Evolutionary conservation across 78 protist species (phyloP).

Genomic region (Guillardia theta): DNA sequence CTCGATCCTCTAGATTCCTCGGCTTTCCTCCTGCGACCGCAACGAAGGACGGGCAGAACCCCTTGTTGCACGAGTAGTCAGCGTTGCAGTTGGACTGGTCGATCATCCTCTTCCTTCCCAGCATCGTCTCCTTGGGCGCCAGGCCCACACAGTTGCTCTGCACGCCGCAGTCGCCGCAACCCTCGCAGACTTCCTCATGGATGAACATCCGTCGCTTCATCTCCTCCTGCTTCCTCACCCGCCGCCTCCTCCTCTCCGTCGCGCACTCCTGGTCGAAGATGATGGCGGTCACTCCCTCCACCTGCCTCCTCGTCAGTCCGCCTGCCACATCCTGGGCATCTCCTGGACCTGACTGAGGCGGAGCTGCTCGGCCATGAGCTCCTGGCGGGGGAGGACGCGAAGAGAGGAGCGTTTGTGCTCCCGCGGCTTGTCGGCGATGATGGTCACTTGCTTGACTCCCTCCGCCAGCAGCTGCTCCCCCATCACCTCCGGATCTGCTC

Average conservation of each 20-base stretch:
- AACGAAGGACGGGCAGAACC: conserved; percentile 12
- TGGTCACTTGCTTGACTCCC: background rate
- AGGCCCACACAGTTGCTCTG: background rate
- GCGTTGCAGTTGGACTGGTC: no score
- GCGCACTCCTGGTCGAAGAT: conserved; percentile 16
- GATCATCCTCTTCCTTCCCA: background rate
- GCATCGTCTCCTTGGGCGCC: background rate
- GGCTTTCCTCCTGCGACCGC: no score
- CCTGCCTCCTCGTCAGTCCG: background rate
- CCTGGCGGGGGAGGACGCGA: no score
- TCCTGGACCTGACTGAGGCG: no score
- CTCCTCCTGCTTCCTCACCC: background rate
- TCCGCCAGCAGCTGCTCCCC: background rate
- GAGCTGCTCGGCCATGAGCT: no score
- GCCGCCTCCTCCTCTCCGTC: conserved; percentile 16
- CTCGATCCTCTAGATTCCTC: no score
- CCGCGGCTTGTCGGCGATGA: background rate
- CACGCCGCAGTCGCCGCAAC: conserved; percentile 3
- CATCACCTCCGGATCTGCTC: background rate
- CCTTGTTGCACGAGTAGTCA: background rate
- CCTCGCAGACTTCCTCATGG: background rate
- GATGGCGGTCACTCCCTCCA: background rate
- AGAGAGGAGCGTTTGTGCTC: no score
- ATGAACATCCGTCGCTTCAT: background rate
- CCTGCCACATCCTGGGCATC: no score